phyloP scores from a whole-genome alignment of 495 filamentous ascomycete species.

The Xylaria sp. region DNA sequence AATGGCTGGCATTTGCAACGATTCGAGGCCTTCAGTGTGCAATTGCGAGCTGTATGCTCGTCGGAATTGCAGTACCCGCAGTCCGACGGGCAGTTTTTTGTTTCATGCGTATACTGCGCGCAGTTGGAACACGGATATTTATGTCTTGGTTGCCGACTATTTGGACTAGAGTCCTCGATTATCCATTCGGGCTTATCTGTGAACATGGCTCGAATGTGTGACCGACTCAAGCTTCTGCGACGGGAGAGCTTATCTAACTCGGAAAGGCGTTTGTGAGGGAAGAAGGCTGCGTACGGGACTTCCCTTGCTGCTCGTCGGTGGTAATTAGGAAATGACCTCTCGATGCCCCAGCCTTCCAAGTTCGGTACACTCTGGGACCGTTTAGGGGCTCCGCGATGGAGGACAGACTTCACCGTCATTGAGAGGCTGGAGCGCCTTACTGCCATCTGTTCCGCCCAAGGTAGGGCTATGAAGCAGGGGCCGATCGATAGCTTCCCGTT shows the following conservation, averaged over 20 bases:
- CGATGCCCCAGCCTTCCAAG: background rate
- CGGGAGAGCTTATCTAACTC: constrained; percentile 44
- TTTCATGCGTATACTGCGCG: constrained; percentile 30
- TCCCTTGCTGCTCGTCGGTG: background rate
- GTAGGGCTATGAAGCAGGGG: constrained; percentile 27
- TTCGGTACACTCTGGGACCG: constrained; percentile 17
- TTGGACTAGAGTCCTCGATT: background rate
- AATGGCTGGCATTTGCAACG: constrained; percentile 50
- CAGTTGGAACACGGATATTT: constrained; percentile 45
- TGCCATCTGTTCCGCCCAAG: background rate
- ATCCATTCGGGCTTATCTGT: constrained; percentile 27
- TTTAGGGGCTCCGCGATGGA: background rate
- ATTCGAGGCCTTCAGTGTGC: constrained; percentile 40
- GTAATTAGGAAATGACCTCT: background rate
- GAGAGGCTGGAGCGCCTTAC: background rate
- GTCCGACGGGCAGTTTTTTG: constrained; percentile 29
- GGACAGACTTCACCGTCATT: background rate
- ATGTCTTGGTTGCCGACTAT: background rate
- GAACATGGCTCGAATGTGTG: constrained; percentile 48
- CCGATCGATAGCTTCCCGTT: constrained; percentile 27
- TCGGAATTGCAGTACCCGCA: constrained; percentile 46
- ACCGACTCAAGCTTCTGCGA: constrained; percentile 49
- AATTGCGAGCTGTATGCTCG: constrained; percentile 36
- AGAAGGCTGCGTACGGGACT: constrained; percentile 20
- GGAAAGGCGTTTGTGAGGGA: constrained; percentile 37